A percentile compares a stretch with the other conserved stretches of the same genome.
Evolutionary conservation across 345 rosid species (phyloP).

Genomic region (Hevea brasiliensis): DNA sequence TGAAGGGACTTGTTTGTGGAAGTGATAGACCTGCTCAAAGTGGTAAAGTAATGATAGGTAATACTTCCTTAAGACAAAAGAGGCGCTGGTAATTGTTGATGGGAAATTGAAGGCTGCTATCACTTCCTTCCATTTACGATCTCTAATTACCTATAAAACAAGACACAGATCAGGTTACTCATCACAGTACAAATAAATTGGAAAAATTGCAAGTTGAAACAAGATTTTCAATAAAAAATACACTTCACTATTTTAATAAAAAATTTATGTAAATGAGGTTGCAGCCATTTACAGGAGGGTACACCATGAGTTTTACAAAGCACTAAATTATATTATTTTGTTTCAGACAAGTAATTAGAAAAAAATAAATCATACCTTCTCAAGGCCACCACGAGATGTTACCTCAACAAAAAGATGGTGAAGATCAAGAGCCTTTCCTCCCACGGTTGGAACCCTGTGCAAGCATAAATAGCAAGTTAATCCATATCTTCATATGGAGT

Average conservation of each 20-base stretch:
- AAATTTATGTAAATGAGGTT: too few species aligned
- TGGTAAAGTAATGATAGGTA: conserved; percentile 68
- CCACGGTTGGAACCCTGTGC: conserved; percentile 79
- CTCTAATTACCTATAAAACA: conserved; percentile 54
- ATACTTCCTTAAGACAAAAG: conserved; percentile 75
- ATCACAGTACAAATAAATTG: not conserved
- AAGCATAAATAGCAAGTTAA: conserved; percentile 11
- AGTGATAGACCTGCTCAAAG: conserved; percentile 71
- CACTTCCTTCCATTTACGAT: conserved; percentile 94
- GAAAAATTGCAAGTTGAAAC: not conserved
- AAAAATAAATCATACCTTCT: conserved; percentile 44
- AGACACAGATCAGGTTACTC: not conserved
- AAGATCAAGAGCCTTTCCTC: conserved; percentile 73
- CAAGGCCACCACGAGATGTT: conserved; percentile 84
- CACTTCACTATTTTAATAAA: too few species aligned
- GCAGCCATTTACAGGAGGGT: too few species aligned
- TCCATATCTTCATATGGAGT: not conserved
- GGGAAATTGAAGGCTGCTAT: conserved; percentile 67
- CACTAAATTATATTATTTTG: too few species aligned
- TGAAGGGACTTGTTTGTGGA: conserved; percentile 44
- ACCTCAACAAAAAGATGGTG: conserved; percentile 86
- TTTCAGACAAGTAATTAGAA: too few species aligned
- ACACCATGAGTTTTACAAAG: too few species aligned
- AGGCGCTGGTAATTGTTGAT: conserved; percentile 81
- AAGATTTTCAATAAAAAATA: too few species aligned